Evolutionary conservation across 257 asterid species (phyloP), one percentile per base, ranked within the genome.

Genomic region (Solanum okadae): DNA sequence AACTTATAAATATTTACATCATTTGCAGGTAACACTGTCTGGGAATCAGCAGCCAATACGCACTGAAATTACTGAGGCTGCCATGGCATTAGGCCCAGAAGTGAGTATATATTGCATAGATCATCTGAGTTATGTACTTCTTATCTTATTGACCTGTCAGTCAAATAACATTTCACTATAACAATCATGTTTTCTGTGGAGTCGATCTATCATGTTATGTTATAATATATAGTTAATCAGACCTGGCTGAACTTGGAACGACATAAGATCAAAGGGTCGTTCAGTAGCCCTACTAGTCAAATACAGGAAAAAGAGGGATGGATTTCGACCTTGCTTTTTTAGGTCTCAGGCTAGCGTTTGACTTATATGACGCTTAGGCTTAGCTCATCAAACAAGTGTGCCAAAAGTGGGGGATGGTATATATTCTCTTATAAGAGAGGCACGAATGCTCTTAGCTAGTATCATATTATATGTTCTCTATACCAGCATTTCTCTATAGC

Each of bases 11-110:
- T 31, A 52, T 72, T 71, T 42, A 73, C 68, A 29, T 25, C 88
- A 49, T 91, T 87, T 89, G 71, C 92, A 95, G 98, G 99, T 96
- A 90, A 97, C 99, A 4, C 94, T 96, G 38, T 93, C 98, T 38
- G 99, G 98, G 65, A 97, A 97, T 91, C 99, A 96, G 89, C 98
- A 97, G 76, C 99, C 99, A 0, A 91, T 97, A 76, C 96, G 98
- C 68, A 95, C 96, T 86, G 98, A 97, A 91, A 97, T 96, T 88
- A 97, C 99, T 1, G 98, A 96, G 86, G 98, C 98, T 88, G 99
- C 99, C 86, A 97, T 97, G 98, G 98, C 92, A 88, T 91, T 96
- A 88, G 99, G 98, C 59, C 76, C 98, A 27, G 98, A 94, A 90
- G 98, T 94, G 87, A 94, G 98, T 91, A 82, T 81, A 49, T 82